A percentile compares a stretch with the other conserved stretches of the same genome.
These are phyloP conservation scores for Crithidia fasciculata DNA, from an alignment of 208 protist genomes.

Conservation along the genomic window DNA sequence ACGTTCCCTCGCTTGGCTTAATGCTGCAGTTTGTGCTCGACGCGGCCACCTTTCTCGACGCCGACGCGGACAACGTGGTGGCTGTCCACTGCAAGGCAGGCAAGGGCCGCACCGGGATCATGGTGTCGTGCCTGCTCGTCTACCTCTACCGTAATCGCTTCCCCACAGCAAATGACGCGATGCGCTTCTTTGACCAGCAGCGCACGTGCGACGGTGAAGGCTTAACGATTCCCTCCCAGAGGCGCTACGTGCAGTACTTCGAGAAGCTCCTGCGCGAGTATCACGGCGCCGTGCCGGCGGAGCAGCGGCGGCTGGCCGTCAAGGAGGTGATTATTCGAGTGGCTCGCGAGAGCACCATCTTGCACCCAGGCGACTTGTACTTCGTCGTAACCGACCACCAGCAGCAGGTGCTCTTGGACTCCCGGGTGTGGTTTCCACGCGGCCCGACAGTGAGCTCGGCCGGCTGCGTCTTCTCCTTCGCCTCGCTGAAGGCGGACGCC, in stretches of 20 bases:
- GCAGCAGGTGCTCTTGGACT: conserved; percentile 39
- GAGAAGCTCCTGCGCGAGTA: conserved; percentile 33
- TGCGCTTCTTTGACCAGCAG: conserved; percentile 61
- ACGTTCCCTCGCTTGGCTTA: conserved; percentile 85
- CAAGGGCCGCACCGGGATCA: conserved; percentile 96
- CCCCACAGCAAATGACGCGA: conserved; percentile 49
- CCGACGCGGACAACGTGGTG: conserved; percentile 77
- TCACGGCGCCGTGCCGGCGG: conserved; percentile 21
- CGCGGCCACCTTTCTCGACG: conserved; percentile 59
- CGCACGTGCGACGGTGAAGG: conserved; percentile 75
- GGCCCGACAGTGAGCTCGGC: conserved; percentile 27
- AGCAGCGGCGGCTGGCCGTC: conserved; percentile 3
- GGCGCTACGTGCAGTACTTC: conserved; percentile 59
- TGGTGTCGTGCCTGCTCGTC: conserved; percentile 88
- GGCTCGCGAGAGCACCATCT: conserved; percentile 1
- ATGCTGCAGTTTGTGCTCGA: conserved; percentile 79
- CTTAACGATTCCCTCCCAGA: conserved; percentile 90
- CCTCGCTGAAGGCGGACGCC: background rate
- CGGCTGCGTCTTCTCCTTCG: conserved; percentile 44
- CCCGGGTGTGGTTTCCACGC: conserved; percentile 39
- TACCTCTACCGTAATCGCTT: conserved; percentile 39
- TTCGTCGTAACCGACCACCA: conserved; percentile 41
- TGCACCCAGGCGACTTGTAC: conserved; percentile 39
- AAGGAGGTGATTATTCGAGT: conserved; percentile 16
- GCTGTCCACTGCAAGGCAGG: conserved; percentile 97